A percentile compares a stretch with the other conserved stretches of the same genome.
phyloP scores from a whole-genome alignment of 2,329 filamentous ascomycete species.

The Aspergillus sclerotialis region DNA sequence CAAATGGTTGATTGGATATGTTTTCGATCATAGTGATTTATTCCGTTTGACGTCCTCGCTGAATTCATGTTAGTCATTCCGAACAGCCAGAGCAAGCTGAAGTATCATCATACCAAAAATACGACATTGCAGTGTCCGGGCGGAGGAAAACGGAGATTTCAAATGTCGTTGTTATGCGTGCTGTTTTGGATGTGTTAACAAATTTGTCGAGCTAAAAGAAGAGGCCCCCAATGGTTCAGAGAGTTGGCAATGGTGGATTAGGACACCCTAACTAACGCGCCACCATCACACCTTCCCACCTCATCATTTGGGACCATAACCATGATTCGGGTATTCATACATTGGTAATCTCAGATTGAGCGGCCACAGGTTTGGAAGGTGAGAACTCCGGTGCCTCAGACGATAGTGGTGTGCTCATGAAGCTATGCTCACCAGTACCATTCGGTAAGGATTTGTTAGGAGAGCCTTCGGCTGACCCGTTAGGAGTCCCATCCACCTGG shows the following conservation, averaged over 20 bases:
- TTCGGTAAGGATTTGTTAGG: conserved; percentile 29
- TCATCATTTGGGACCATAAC: conserved; percentile 47
- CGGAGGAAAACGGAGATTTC: conserved; percentile 27
- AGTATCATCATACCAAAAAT: conserved; percentile 2
- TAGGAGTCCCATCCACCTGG: conserved; percentile 22
- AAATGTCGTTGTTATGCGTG: conserved; percentile 40
- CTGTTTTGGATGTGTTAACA: conserved; percentile 46
- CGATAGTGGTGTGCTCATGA: conserved; percentile 49
- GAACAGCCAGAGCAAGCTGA: neutral
- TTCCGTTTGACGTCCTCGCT: neutral
- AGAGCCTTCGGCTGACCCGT: conserved; percentile 17
- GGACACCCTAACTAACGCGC: conserved; percentile 38
- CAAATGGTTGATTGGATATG: no score
- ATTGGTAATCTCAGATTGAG: conserved; percentile 29
- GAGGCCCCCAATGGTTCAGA: conserved; percentile 38
- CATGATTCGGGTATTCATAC: conserved; percentile 26
- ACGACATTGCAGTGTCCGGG: conserved; percentile 24
- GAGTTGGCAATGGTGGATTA: conserved; percentile 25
- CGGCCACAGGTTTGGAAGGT: conserved; percentile 31
- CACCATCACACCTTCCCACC: conserved; percentile 47
- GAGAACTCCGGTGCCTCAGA: conserved; percentile 59
- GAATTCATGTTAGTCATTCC: conserved; percentile 2
- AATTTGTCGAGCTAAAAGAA: conserved; percentile 52
- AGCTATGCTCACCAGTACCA: conserved; percentile 27
- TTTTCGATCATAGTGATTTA: neutral